phyloP scores from a whole-genome alignment of 2,329 filamentous ascomycete species.

The Apiospora pterosperma region DNA sequence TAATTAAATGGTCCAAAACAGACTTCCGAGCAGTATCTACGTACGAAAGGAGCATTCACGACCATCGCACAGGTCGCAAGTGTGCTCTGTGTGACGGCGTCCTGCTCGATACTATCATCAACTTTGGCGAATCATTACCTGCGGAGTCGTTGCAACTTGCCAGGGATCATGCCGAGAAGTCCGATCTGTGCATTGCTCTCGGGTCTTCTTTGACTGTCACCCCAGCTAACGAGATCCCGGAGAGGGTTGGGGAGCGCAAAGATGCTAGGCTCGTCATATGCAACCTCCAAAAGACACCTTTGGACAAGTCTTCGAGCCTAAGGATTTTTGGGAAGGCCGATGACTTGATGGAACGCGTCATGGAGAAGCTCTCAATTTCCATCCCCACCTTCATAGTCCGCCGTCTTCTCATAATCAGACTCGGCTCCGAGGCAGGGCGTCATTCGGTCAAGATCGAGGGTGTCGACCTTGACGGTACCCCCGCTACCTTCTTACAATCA shows the following conservation, averaged over 20 bases:
- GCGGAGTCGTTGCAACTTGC: constrained; percentile 29
- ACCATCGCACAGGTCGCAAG: constrained; percentile 44
- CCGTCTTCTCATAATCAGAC: constrained; percentile 28
- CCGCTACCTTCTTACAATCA: constrained; percentile 35
- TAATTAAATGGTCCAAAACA: constrained; percentile 9
- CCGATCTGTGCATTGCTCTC: constrained; percentile 43
- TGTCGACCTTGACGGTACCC: constrained; percentile 38
- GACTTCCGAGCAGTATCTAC: constrained; percentile 42
- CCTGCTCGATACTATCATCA: constrained; percentile 42
- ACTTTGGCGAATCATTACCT: constrained; percentile 38
- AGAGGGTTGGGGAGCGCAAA: constrained; percentile 26
- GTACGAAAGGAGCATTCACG: constrained; percentile 37
- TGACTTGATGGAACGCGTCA: constrained; percentile 35
- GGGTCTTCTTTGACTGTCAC: constrained; percentile 42
- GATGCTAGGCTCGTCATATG: constrained; percentile 37
- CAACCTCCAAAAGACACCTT: constrained; percentile 41
- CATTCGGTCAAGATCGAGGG: constrained; percentile 29
- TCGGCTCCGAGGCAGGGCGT: constrained; percentile 16
- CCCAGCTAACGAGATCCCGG: constrained; percentile 39
- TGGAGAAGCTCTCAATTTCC: constrained; percentile 32
- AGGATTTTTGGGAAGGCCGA: constrained; percentile 35
- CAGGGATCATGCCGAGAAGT: constrained; percentile 31
- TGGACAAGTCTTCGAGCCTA: constrained; percentile 31
- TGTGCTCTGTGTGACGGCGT: constrained; percentile 35
- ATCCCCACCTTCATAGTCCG: constrained; percentile 36